These are phyloP conservation scores for Alternaria metachromatica DNA, from an alignment of 2,329 filamentous ascomycete species.

Conservation along the genomic window DNA sequence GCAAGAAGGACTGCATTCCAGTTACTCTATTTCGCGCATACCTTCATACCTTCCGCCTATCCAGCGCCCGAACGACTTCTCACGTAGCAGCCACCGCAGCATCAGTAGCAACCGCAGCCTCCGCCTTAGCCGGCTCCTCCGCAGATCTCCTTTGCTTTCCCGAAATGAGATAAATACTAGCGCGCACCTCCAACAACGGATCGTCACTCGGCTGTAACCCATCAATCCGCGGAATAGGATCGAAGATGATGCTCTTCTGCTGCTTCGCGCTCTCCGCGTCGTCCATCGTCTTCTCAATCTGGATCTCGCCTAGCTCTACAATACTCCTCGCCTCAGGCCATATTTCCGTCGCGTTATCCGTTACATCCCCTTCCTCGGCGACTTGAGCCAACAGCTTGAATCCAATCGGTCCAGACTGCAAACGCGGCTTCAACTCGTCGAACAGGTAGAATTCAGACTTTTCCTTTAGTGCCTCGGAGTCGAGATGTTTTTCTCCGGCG, in stretches of 20 bases:
- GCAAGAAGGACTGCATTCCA: neutral
- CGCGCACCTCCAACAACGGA: constrained; percentile 63
- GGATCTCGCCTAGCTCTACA: constrained; percentile 60
- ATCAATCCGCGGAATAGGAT: constrained; percentile 63
- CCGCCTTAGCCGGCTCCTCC: constrained; percentile 2
- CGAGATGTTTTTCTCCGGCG: constrained; percentile 51
- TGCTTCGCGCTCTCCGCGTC: constrained; percentile 52
- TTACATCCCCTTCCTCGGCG: constrained; percentile 56
- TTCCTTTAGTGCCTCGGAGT: constrained; percentile 46
- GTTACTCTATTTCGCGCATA: neutral
- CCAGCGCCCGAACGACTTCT: neutral
- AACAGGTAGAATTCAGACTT: constrained; percentile 57
- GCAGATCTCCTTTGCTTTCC: constrained; percentile 61
- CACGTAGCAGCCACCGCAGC: constrained; percentile 11
- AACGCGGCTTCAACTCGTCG: constrained; percentile 53
- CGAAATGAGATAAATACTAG: constrained; percentile 63
- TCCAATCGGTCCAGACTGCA: constrained; percentile 47
- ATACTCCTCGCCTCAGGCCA: constrained; percentile 61
- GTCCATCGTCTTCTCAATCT: constrained; percentile 50
- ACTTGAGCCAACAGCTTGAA: constrained; percentile 61
- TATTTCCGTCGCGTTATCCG: constrained; percentile 57
- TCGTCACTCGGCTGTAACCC: constrained; percentile 62
- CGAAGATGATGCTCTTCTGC: constrained; percentile 63
- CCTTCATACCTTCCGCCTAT: neutral
- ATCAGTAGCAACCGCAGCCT: neutral